Conservation (phyloP, 176 grass and related monocot species). For the Avena eriantha region DNA sequence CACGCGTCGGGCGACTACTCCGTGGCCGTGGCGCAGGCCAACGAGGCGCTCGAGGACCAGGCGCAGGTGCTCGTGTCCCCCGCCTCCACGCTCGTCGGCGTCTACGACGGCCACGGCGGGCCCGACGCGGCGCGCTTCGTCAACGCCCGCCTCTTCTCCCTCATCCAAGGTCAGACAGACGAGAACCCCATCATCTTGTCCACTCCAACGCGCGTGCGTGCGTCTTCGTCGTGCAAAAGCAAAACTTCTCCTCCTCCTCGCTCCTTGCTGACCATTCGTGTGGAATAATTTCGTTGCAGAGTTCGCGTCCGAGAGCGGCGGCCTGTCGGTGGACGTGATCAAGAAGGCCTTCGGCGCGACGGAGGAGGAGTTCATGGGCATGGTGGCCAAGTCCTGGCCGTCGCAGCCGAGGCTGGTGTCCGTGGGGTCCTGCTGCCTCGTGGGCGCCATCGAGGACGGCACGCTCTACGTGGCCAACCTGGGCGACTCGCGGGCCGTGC, state of each 20-base stretch:
- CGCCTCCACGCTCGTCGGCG: conserved; percentile 60
- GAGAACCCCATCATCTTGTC: too few relatives aligned
- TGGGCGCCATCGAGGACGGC: conserved; percentile 48
- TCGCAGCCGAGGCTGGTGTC: conserved; percentile 51
- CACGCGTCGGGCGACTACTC: conserved; percentile 82
- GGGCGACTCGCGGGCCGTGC: conserved; percentile 65
- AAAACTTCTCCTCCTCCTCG: too few relatives aligned
- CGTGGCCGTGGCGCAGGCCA: conserved; percentile 62
- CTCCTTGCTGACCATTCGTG: too few relatives aligned
- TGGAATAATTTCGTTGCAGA: conserved; percentile 3
- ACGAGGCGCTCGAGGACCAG: conserved; percentile 63
- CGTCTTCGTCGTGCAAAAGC: too few relatives aligned
- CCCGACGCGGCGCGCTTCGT: conserved; percentile 73
- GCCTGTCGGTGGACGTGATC: conserved; percentile 51
- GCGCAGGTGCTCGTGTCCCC: conserved; percentile 59
- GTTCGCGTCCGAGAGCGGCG: conserved; percentile 20
- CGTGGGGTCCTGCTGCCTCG: conserved; percentile 67
- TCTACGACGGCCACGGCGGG: conserved; percentile 67
- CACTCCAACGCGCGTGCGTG: too few relatives aligned
- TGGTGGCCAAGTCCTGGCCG: conserved; percentile 47
- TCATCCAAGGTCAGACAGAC: conserved; percentile 47
- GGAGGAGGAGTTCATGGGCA: conserved; percentile 60
- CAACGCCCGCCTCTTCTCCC: conserved; percentile 86
- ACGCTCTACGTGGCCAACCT: conserved; percentile 64
- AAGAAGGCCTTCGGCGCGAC: conserved; percentile 57